phyloP scores from a whole-genome alignment of 768 basidiomycete genomes.

The Boletus sensibilis region DNA sequence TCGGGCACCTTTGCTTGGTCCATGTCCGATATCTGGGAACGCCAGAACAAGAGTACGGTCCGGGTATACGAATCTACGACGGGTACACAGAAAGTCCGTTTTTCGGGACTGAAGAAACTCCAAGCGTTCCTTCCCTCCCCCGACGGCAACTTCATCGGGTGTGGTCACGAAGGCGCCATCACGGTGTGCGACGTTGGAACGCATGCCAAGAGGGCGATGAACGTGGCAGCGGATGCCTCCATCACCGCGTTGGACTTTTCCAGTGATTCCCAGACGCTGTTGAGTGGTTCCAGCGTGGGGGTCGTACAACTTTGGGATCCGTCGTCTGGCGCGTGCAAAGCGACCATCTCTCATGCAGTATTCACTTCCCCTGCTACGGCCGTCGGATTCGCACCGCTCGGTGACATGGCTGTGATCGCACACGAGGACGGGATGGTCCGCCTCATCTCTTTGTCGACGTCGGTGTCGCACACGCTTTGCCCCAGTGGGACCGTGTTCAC shows the following conservation, averaged over 20 bases:
- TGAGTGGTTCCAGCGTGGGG: slow-evolving; percentile 8
- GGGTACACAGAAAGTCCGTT: slow-evolving; percentile 1
- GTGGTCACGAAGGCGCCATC: slow-evolving; percentile 9
- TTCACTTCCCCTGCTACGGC: neutral
- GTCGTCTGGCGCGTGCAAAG: slow-evolving; percentile 3
- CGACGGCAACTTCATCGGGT: slow-evolving; percentile 4
- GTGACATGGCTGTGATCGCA: slow-evolving; percentile 1
- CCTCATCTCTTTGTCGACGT: neutral
- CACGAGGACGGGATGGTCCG: slow-evolving; percentile 8
- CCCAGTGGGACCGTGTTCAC: neutral
- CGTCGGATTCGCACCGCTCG: slow-evolving; percentile 6
- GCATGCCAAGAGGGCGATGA: neutral
- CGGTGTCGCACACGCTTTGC: neutral
- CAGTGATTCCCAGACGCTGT: slow-evolving; percentile 6
- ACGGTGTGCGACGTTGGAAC: slow-evolving; percentile 2
- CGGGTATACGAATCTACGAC: slow-evolving; percentile 6
- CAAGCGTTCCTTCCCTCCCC: slow-evolving; percentile 2
- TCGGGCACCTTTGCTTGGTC: slow-evolving; percentile 7
- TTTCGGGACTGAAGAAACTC: slow-evolving; percentile 6
- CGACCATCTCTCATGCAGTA: neutral
- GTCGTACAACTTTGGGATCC: slow-evolving; percentile 15
- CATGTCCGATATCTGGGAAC: slow-evolving; percentile 1
- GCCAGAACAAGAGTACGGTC: neutral
- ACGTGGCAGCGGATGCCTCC: neutral
- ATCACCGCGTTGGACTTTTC: slow-evolving; percentile 15